Evolutionary conservation across 1,139 yeast genomes (phyloP).

Genomic region (Debaryomyces psychrophilus): DNA sequence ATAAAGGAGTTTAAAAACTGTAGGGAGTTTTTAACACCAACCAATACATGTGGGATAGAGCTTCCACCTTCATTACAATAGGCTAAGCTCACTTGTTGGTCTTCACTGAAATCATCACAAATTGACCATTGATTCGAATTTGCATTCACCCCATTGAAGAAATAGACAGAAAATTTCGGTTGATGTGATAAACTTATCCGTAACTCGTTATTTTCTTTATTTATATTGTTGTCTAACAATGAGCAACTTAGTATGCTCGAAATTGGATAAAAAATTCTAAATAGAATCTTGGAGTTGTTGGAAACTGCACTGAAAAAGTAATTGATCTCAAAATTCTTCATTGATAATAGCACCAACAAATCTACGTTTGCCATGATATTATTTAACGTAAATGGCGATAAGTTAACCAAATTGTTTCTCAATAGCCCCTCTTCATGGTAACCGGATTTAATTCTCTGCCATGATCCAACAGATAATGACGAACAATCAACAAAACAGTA

Average conservation of each 20-base stretch:
- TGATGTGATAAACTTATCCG: conserved; percentile 56
- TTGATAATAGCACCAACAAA: conserved; percentile 64
- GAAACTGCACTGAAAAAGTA: conserved; percentile 74
- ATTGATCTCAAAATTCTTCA: conserved; percentile 69
- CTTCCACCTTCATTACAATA: conserved; percentile 56
- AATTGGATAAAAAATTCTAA: conserved; percentile 70
- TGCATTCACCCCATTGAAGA: conserved; percentile 53
- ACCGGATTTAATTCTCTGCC: conserved; percentile 78
- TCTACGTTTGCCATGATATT: conserved; percentile 68
- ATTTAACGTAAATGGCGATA: conserved; percentile 68
- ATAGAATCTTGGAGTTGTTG: conserved; percentile 65
- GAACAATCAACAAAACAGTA: conserved; percentile 69
- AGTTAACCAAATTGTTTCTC: conserved; percentile 52
- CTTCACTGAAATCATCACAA: conserved; percentile 82
- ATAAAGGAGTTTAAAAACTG: conserved; percentile 57
- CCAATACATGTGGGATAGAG: conserved; percentile 55
- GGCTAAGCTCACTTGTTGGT: conserved; percentile 75
- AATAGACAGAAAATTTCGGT: conserved; percentile 78
- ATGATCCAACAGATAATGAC: conserved; percentile 71
- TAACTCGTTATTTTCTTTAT: conserved; percentile 51
- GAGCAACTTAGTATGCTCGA: conserved; percentile 50
- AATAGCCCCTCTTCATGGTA: conserved; percentile 45
- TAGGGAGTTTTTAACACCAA: conserved; percentile 55
- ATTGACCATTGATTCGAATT: conserved; percentile 75
- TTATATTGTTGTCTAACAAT: conserved; percentile 49